Conservation (phyloP, 2,329 filamentous ascomycete genomes). For the Elsinoe necatrix region DNA sequence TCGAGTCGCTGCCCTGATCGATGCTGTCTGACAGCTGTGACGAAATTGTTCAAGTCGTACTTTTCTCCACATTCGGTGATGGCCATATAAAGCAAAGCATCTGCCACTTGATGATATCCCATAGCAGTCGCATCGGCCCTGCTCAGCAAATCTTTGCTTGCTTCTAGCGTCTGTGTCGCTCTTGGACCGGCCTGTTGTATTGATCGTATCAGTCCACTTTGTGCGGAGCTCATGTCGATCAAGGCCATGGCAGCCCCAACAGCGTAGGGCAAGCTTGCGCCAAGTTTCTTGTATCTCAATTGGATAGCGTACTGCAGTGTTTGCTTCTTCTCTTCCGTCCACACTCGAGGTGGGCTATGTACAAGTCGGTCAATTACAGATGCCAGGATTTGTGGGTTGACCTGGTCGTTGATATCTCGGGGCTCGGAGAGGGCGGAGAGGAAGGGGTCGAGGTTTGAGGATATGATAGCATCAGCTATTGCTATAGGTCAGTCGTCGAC, state of each 20-base stretch:
- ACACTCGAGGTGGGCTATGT: constrained; percentile 76
- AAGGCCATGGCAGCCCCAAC: constrained; percentile 64
- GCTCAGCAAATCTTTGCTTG: constrained; percentile 52
- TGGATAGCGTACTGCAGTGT: constrained; percentile 59
- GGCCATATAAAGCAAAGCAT: constrained; percentile 63
- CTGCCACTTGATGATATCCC: constrained; percentile 72
- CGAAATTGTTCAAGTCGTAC: constrained; percentile 60
- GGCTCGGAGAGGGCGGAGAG: constrained; percentile 64
- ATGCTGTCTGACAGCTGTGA: constrained; percentile 50
- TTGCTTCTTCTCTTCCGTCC: constrained; percentile 65
- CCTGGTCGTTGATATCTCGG: constrained; percentile 45
- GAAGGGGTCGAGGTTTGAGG: constrained; percentile 69
- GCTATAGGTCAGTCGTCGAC: background rate
- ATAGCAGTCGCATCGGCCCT: constrained; percentile 55
- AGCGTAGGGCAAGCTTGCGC: constrained; percentile 58
- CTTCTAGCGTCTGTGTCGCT: constrained; percentile 67
- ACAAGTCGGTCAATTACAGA: constrained; percentile 78
- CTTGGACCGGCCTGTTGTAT: constrained; percentile 68
- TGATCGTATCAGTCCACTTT: constrained; percentile 51
- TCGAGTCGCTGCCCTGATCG: constrained; percentile 49
- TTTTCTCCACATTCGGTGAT: constrained; percentile 54
- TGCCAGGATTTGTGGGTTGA: constrained; percentile 63
- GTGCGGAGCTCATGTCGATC: constrained; percentile 49
- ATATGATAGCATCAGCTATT: constrained; percentile 80
- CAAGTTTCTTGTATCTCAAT: constrained; percentile 58